Percentiles rank a stretch among this genome's conserved stretches.
phyloP scores from a whole-genome alignment of 768 basidiomycete species.

The Daedaleopsis sinensis region DNA sequence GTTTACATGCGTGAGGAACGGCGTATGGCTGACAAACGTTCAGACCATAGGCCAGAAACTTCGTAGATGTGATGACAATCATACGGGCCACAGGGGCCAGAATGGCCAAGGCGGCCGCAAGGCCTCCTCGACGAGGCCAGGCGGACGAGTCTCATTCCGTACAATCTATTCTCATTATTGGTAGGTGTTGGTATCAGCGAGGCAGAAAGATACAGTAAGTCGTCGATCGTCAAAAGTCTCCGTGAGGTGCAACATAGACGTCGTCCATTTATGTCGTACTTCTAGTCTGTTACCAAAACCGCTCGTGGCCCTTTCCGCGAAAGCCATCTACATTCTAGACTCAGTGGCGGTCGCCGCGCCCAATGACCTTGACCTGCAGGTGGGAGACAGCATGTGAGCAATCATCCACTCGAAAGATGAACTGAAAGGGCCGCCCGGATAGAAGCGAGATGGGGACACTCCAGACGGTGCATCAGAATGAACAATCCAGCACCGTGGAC shows the following conservation, averaged over 20 bases:
- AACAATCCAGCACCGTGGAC: no score
- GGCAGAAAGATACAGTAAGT: constrained; percentile 11
- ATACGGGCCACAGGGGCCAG: no score
- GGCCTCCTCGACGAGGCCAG: neutral
- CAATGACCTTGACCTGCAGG: constrained; percentile 58
- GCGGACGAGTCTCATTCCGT: neutral
- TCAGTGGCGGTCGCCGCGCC: constrained; percentile 53
- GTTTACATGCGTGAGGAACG: no score
- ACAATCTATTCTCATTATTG: constrained; percentile 9
- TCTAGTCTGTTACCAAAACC: neutral
- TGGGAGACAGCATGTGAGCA: neutral
- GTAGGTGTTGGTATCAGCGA: constrained; percentile 7
- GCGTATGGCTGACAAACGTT: no score
- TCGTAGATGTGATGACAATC: no score
- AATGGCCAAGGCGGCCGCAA: neutral
- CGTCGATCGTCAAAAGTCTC: constrained; percentile 1
- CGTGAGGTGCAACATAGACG: neutral
- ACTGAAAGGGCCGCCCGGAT: no score
- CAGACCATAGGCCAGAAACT: no score
- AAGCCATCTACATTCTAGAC: constrained; percentile 27
- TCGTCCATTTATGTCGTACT: constrained; percentile 2
- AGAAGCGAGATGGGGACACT: no score
- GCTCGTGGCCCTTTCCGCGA: neutral
- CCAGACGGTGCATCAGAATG: no score
- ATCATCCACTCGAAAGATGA: no score